Base-by-base conservation (phyloP, 2,329 filamentous ascomycete genomes). In the Epichloe sylvatica region DNA sequence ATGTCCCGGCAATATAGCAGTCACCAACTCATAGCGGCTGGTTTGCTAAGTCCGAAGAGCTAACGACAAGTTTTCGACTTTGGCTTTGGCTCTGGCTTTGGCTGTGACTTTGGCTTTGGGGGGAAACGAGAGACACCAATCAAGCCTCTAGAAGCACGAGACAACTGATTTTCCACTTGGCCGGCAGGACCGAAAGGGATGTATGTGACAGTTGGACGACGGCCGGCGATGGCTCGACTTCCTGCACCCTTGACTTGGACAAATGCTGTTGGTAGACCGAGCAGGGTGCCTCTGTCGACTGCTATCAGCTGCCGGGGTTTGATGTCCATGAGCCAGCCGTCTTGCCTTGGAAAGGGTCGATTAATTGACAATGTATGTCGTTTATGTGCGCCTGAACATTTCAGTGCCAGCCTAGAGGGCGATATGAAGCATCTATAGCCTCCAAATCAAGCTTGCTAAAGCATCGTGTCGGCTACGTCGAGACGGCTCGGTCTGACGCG, bases 391-490 rank as follows among this genome's bases (percentile, higher is more conserved):
- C 11, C 8, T 35, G 53, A 52, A 17, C 15, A 49, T 54, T 19
- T 48, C 12, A 40, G 21, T 34, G 17, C 34, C 25, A 40, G 38
- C 8, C 12, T 33, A 34, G 30, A 55, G 55, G 52, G 54, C 56
- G 54, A 42, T 44, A 46, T 45, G 51, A 50, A 56, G 52, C 51
- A 59, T 54, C 58, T 58, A 54, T 61, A 57, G 49, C 53, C 53
- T 55, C 60, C 56, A 41, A 53, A 59, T 56, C 49, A 54, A 53
- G 60, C 55, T 55, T 55, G 46, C 57, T 33, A 46, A 36, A 41
- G 40, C 53, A 55, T 54, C 43, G 49, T 48, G 46, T 52, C 45
- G 53, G 54, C 56, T 61, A 60, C 56, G 59, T 60, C 59, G 60
- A 61, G 21, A 30, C 19, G 21, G 5, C 53, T 48, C 53, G 55